Percentiles rank a stretch among this genome's conserved stretches.
Evolutionary conservation across 2,329 filamentous ascomycete genomes (phyloP).

Genomic region (Fusarium continuum): DNA sequence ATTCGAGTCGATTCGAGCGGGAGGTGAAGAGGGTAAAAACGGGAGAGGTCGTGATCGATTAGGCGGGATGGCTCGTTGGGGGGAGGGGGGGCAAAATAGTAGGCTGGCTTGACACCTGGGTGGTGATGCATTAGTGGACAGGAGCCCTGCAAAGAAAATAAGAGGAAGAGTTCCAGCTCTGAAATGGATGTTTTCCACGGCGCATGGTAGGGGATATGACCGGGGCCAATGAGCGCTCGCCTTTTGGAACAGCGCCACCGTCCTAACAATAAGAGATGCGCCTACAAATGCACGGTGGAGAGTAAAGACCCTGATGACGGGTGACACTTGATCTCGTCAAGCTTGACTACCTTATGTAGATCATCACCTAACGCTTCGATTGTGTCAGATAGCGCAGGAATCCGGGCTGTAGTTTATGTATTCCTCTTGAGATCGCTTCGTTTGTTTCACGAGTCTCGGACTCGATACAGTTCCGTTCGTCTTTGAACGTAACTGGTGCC

Average conservation of each 20-base stretch:
- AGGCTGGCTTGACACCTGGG: constrained; percentile 26
- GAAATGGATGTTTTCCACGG: constrained; percentile 20
- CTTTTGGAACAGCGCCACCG: constrained; percentile 42
- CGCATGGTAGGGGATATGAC: constrained; percentile 37
- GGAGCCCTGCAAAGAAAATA: constrained; percentile 42
- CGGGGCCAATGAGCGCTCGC: constrained; percentile 46
- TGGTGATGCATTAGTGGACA: constrained; percentile 48
- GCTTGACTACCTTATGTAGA: background rate
- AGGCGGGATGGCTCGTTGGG: constrained; percentile 22
- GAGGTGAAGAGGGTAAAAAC: constrained; percentile 38
- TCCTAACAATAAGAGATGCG: constrained; percentile 26
- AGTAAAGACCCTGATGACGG: constrained; percentile 29
- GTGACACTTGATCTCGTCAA: constrained; percentile 22
- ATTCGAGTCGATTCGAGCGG: constrained; percentile 34
- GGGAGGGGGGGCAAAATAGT: constrained; percentile 27
- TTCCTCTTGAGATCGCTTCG: background rate
- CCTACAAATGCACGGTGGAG: constrained; percentile 8
- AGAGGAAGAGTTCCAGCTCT: constrained; percentile 42
- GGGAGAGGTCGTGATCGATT: constrained; percentile 31
- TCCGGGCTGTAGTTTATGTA: background rate
- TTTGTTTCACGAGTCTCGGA: background rate
- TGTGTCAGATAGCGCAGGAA: background rate
- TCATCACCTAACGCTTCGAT: background rate
- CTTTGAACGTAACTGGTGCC: background rate
- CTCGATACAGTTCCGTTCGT: background rate